Evolutionary conservation across 1,284 basidiomycete species (phyloP).

Genomic region (Cryptococcus hybrid): DNA sequence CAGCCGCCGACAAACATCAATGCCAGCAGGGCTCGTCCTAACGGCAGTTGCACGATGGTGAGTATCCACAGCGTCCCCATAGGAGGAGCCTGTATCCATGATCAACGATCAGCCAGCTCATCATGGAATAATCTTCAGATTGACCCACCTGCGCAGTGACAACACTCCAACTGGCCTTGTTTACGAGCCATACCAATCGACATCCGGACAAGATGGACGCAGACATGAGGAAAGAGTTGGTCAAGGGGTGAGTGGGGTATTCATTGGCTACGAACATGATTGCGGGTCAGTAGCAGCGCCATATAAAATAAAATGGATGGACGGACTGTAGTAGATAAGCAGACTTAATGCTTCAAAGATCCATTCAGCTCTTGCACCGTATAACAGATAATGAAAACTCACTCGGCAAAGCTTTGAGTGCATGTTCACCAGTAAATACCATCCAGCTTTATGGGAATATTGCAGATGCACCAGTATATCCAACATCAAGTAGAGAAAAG

Average conservation of each 20-base stretch:
- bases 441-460: slow-evolving; percentile 31
- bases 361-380: neutral
- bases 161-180: slow-evolving; percentile 39
- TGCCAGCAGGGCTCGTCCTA: slow-evolving; percentile 35
- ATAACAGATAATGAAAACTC: slow-evolving; percentile 5
- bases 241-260: slow-evolving; percentile 23
- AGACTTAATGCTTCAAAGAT: slow-evolving; percentile 29
- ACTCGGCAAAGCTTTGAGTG: slow-evolving; percentile 38
- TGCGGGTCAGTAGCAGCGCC: no score
- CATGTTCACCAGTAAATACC: slow-evolving; percentile 18
- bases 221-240: slow-evolving; percentile 28
- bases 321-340: slow-evolving; percentile 38
- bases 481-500: slow-evolving; percentile 44
- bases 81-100: slow-evolving; percentile 36
- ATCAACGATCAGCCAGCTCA: neutral
- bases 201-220: slow-evolving; percentile 33
- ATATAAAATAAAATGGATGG: slow-evolving; percentile 2
- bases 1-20: slow-evolving; percentile 30
- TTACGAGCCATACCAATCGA: slow-evolving; percentile 50
- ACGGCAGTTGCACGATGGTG: slow-evolving; percentile 47
- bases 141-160: slow-evolving; percentile 40
- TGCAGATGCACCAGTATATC: slow-evolving; percentile 45
- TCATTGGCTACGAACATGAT: slow-evolving; percentile 27
- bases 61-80: slow-evolving; percentile 50
- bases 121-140: no score